phyloP scores from a whole-genome alignment of 2,329 filamentous ascomycete genomes.

The Epichloe elymi region DNA sequence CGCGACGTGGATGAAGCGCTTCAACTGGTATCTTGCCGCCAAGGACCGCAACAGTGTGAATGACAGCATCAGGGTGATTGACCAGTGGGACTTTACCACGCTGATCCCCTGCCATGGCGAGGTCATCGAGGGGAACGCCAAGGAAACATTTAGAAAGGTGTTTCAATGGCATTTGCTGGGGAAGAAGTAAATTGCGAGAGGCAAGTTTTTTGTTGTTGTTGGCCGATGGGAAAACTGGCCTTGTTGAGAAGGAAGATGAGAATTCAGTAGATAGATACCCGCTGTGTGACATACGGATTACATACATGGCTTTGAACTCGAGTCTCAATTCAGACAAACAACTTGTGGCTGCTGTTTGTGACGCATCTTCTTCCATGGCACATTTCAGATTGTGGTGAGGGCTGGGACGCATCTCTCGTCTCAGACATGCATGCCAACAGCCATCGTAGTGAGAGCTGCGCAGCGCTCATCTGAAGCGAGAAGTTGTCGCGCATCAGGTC shows the following conservation, averaged over 20 bases:
- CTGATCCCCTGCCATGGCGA: slow-evolving; percentile 92
- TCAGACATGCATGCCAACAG: no score
- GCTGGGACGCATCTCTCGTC: no score
- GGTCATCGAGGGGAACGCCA: slow-evolving; percentile 60
- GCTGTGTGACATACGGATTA: no score
- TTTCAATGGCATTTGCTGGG: slow-evolving; percentile 69
- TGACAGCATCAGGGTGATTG: slow-evolving; percentile 54
- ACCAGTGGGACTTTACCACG: slow-evolving; percentile 70
- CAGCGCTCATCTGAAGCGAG: no score
- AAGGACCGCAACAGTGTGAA: slow-evolving; percentile 56
- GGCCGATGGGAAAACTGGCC: no score
- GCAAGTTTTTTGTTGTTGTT: neutral
- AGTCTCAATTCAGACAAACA: no score
- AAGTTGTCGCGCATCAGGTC: no score
- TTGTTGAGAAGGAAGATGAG: no score
- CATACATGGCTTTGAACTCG: no score
- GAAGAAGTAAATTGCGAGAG: slow-evolving; percentile 10
- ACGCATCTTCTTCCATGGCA: neutral
- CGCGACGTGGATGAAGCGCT: slow-evolving; percentile 64
- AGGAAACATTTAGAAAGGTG: slow-evolving; percentile 62
- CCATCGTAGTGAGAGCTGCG: no score
- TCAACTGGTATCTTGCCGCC: slow-evolving; percentile 65
- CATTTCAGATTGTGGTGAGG: no score
- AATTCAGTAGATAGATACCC: no score
- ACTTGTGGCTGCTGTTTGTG: neutral